Evolutionary conservation across 805 yeast genomes (phyloP), one percentile per base, ranked within the genome.

Genomic region (Martiniozyma abietophila): DNA sequence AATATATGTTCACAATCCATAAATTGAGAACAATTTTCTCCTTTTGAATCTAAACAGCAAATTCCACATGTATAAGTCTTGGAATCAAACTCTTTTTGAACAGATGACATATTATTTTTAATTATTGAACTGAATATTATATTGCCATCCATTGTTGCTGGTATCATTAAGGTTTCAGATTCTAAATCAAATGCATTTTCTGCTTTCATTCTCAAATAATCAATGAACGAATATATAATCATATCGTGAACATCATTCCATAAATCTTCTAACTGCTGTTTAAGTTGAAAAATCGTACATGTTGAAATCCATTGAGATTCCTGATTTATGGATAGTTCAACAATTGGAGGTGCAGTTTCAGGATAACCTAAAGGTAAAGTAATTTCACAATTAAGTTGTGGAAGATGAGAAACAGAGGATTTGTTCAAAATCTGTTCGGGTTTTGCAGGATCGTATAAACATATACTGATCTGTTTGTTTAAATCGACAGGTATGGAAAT

Each of bases 61-160:
- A 76, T 73, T n/a, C 67, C 69, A 49, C 82, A 76, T 3, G 54
- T 44, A 40, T 65, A 71, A 6, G 74, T 64, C 8, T 47, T 43
- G 9, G 35, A 25, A 5, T 58, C 40, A 41, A 67, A 68, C 9
- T 54, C 51, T 1, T 45, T 34, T 10, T 38, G 3, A 39, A 39
- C 7, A 51, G 58, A 10, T 45, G 47, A 9, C 24, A n/a, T 12
- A 9, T 23, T 22, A 16, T 36, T 18, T 2, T 24, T 15, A 23
- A 29, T 27, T 11, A 27, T 14, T n/a, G n/a, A n/a, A n/a, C n/a
- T n/a, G n/a, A n/a, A n/a, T n/a, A n/a, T n/a, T n/a, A n/a, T n/a
- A n/a, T n/a, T n/a, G n/a, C n/a, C n/a, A n/a, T n/a, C n/a, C n/a
- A n/a, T n/a, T n/a, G n/a, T n/a, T n/a, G n/a, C n/a, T n/a, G n/a